phyloP scores from a whole-genome alignment of 2,329 filamentous ascomycete genomes.

The Trichoderma cornu-damae region DNA sequence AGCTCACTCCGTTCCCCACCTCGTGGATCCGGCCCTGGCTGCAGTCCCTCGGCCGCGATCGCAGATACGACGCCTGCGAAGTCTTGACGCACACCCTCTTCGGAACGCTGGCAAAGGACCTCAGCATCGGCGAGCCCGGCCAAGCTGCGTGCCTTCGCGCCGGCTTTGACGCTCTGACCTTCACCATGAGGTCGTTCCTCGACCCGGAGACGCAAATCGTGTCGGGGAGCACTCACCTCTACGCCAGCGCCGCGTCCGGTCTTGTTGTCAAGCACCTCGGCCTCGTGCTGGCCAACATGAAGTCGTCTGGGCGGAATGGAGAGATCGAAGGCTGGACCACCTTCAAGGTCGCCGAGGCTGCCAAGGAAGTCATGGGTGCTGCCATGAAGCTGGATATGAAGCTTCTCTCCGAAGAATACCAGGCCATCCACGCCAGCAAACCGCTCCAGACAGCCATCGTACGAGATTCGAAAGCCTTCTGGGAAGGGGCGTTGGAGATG shows the following conservation, averaged over 20 bases:
- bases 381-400: constrained; percentile 47
- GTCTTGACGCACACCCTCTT: constrained; percentile 73
- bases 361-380: constrained; percentile 46
- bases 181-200: constrained; percentile 53
- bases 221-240: constrained; percentile 52
- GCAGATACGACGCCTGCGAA: constrained; percentile 74
- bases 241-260: constrained; percentile 61
- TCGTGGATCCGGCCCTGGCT: constrained; percentile 77
- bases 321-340: constrained; percentile 35
- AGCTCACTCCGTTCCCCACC: constrained; percentile 59
- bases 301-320: constrained; percentile 22
- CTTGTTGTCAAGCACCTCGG: constrained; percentile 58
- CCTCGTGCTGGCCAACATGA: constrained; percentile 47
- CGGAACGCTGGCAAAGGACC: constrained; percentile 53
- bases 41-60: constrained; percentile 67
- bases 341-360: constrained; percentile 41
- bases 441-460: constrained; percentile 62
- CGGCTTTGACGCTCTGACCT: constrained; percentile 56
- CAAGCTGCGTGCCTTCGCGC: constrained; percentile 58
- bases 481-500: constrained; percentile 50
- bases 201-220: constrained; percentile 41
- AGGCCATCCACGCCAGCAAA: constrained; percentile 55
- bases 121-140: constrained; percentile 51
- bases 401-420: constrained; percentile 40
- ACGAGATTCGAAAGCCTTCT: constrained; percentile 54